A percentile compares a stretch with the other conserved stretches of the same genome.
Conservation (phyloP, 106 monocot genomes). For the Allium sativum region DNA sequence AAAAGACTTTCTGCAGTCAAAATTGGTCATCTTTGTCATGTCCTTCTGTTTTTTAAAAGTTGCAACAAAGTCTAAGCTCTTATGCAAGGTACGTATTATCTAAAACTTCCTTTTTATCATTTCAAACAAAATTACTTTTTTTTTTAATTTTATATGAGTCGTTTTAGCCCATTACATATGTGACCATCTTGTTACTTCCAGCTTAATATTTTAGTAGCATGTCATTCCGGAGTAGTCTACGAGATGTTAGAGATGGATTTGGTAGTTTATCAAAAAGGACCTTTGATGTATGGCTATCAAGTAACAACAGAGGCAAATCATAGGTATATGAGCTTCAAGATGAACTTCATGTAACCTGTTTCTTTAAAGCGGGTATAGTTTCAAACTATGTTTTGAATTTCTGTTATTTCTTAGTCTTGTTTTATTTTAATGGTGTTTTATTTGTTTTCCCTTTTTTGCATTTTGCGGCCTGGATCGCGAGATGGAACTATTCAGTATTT, state of each 20-base stretch:
- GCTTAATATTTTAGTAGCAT: no score
- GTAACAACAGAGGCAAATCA: conserved; percentile 34
- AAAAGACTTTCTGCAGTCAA: no score
- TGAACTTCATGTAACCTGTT: conserved; percentile 8
- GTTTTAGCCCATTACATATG: no score
- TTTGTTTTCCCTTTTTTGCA: neutral
- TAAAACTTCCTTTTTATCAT: no score
- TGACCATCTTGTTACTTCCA: no score
- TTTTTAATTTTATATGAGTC: no score
- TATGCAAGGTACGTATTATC: neutral
- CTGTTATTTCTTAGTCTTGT: neutral
- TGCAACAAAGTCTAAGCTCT: neutral
- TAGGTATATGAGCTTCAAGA: conserved; percentile 39
- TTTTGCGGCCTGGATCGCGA: conserved; percentile 12
- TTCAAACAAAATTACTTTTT: no score
- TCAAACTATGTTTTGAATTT: no score
- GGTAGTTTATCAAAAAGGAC: conserved; percentile 48
- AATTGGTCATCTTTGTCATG: neutral
- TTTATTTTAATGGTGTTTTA: neutral
- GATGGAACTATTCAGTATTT: conserved; percentile 46
- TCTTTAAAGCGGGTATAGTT: conserved; percentile 50
- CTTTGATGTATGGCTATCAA: conserved; percentile 33
- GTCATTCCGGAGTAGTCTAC: conserved; percentile 64
- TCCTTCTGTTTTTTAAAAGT: neutral
- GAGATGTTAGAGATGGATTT: conserved; percentile 51